Base-by-base conservation (phyloP, 176 grass and related monocot genomes). In the Rhynchospora breviuscula region DNA sequence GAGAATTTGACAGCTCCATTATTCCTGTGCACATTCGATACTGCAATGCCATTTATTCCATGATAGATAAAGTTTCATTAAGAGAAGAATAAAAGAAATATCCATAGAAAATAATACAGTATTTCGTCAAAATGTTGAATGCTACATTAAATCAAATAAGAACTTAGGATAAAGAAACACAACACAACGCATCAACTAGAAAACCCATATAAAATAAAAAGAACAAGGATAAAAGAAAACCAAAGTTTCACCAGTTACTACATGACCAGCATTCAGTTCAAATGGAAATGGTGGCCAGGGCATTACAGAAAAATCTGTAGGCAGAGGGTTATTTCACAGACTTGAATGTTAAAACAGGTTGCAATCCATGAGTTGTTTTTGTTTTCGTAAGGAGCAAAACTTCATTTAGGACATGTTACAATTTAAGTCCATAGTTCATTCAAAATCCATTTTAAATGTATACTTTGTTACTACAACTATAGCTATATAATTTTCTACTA, bases 1-100 rank as follows among this genome's bases (percentile, higher is more conserved):
- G 84, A 54, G 88, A 78, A 85, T 98, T 98, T 29, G 92, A 91
- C 7, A 98, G 88, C 79, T 93, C 92, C 95, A 98, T 98, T 84
- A 98, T 98, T 89, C 92, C 91, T 82, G 87, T 86, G 88, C 90
- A 94, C 95, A 98, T 98, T 53, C 95, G 89, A 67, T 98, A 98
- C 95, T 98, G 69, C 90, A 92, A 78, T 48, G 67, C 7, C 35
- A 64, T 49, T 66, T 13, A 80, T 62, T 40, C 26, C 11, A n/a
- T 10, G 3, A 6, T 63, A 59, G 14, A 26, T 82, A 67, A 45
- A 51, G 45, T 26, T 26, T 29, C 43, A 66, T 67, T 9, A 49
- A 82, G 19, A 7, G 6, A 82, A 67, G 26, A 56, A 78, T 3
- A 56, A 56, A 53, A 53, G 15, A 23, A 35, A 80, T 12, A 62